Base-by-base conservation (phyloP, 371 early-diverging fungal species). In the Capillidium heterosporum region DNA sequence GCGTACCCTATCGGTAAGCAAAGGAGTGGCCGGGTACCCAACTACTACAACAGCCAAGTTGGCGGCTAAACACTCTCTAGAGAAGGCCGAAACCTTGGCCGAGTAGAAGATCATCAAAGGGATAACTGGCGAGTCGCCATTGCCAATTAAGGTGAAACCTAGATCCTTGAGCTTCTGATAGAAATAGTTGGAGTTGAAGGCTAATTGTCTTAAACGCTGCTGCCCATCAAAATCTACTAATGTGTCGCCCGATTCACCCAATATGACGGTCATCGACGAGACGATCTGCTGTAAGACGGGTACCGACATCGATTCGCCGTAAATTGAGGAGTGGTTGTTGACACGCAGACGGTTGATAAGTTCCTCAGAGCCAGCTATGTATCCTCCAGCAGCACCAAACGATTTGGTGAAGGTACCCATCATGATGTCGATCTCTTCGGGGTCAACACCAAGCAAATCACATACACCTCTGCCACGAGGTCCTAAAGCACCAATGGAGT, bases 401-500 rank as follows among this genome's bases (percentile, higher is more conserved):
- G 92, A 91, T 72, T 99, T 99, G 29, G 99, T 98, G 65, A 98
- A 98, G 3, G 99, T 99, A 15, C 99, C 99, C 99, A 99, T 99
- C 39, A 95, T 67, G 58, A 99, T 81, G 65, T 99, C 99, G 31
- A 99, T 81, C 39, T 91, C 82, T 31, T 70, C 71, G 28, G 95
- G 92, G 61, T 90, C 85, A 17, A 98, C 76, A 48, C 87, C 82
- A 63, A 77, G 86, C 67, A 91, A 92, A 70, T 99, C 99, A 71
- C 98, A 98, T 28, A 99, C 83, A 54, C 99, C 99, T 42, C 98
- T 81, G 21, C 99, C 97, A 46, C 81, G 78, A 61, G 80, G 79
- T 43, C 95, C 95, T 61, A 95, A 65, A 8, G 98, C 97, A 51
- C 99, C 99, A 59, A 99, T 91, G 24, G 98, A 97, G 68, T 99